Base-by-base conservation (phyloP, 75 land plant genomes). In the Picea sitchensis region DNA sequence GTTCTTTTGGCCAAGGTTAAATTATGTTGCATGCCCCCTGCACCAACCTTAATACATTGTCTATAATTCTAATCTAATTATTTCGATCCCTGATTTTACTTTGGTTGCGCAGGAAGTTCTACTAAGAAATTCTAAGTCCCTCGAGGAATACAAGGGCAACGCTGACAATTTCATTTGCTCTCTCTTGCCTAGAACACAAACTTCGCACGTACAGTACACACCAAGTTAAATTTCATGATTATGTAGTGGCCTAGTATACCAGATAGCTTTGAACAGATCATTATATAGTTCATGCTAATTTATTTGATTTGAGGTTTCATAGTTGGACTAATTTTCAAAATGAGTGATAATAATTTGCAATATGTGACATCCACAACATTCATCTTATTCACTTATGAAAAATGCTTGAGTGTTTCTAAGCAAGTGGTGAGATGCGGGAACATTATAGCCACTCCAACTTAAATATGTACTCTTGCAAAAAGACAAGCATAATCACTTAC, bases 271-370 rank as follows among this genome's bases (percentile, higher is more conserved):
- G n/a, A 26, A 26, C 26, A 26, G 26, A 26, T 26, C 26, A 26
- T 26, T 26, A 26, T 26, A 59, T 59, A 14, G 14, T 59, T 59
- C 9, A 9, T 59, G 60, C 60, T 59, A 14, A 59, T 73, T 73
- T 1, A 15, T 9, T 26, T 61, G 41, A n/a, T 14, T 41, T 77
- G 67, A 34, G 26, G 30, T 44, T 57, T 32, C 77, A 73, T 87
- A 96, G 99, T 95, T 1, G 97, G 99, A 21, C 86, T 96, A 1
- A 79, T 96, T 79, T 92, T 63, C 88, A 90, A 87, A 78, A 34
- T 79, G 26, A 26, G 26, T 26, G 26, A 26, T 26, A 26, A 26
- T 26, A 26, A 26, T 26, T 26, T 26, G 26, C 26, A 26, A 26
- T 26, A 26, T 26, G 26, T 26, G 26, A 26, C 26, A 26, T 26